Percentiles rank a stretch among this genome's conserved stretches.
Conservation (phyloP, 108 stramenopile genomes). For the Skeletonema potamos region DNA sequence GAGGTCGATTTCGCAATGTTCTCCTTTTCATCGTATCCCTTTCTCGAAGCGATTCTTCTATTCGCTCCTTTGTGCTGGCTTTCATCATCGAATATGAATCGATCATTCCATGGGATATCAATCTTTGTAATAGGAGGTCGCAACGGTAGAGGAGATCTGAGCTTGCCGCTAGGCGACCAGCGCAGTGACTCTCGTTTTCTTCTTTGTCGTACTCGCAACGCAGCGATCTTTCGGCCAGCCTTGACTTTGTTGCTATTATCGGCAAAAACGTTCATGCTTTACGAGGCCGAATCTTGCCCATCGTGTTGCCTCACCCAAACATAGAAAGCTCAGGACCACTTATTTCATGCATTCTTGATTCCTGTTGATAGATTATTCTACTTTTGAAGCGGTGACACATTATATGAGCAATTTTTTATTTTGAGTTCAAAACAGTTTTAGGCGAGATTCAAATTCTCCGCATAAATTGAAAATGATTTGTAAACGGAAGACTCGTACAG, state of each 20-base stretch:
- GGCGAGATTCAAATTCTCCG: too few relatives aligned
- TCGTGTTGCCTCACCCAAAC: too few relatives aligned
- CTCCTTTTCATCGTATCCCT: not conserved
- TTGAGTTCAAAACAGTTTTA: too few relatives aligned
- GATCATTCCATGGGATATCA: slow-evolving; percentile 23
- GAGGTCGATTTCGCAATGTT: not conserved
- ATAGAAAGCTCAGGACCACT: too few relatives aligned
- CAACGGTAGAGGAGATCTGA: not conserved
- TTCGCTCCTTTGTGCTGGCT: not conserved
- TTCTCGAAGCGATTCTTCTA: not conserved
- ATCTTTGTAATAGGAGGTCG: not conserved
- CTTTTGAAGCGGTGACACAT: too few relatives aligned
- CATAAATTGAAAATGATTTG: too few relatives aligned
- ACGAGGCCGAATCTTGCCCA: too few relatives aligned
- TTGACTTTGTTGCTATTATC: not conserved
- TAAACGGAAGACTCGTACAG: too few relatives aligned
- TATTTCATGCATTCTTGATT: too few relatives aligned
- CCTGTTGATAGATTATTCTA: too few relatives aligned
- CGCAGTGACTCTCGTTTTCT: slow-evolving; percentile 1
- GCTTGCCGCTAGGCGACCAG: slow-evolving; percentile 22
- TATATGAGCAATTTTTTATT: too few relatives aligned
- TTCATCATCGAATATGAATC: slow-evolving; percentile 24
- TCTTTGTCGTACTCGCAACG: slow-evolving; percentile 23
- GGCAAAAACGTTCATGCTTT: not conserved
- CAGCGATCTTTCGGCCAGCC: slow-evolving; percentile 8